A percentile compares a stretch with the other conserved stretches of the same genome.
phyloP scores from a whole-genome alignment of 139 green algal species.

The Volvox africanus region DNA sequence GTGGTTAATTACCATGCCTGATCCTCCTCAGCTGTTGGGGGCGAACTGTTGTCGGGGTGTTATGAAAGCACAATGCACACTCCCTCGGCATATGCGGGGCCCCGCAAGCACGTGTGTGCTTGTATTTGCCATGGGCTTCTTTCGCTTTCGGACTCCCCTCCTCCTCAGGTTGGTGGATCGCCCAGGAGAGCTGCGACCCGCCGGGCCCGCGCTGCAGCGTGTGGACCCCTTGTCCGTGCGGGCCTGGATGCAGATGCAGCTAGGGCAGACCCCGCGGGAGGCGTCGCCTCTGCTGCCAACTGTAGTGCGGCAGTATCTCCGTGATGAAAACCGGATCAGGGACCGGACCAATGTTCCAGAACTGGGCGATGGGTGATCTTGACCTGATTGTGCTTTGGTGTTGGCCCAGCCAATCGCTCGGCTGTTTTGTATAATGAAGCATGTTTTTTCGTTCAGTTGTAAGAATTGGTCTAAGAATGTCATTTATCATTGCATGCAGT shows the following conservation, averaged over 20 bases:
- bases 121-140: not conserved
- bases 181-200: conserved; percentile 85
- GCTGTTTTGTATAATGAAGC: no score
- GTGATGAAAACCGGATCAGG: conserved; percentile 23
- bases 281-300: conserved; percentile 56
- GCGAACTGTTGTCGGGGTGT: no score
- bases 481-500: no score
- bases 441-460: no score
- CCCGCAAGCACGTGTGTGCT: no score
- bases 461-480: no score
- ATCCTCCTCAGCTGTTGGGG: no score
- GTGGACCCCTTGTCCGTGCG: conserved; percentile 44
- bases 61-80: no score
- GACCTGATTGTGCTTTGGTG: not conserved
- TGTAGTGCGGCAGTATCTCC: conserved; percentile 59
- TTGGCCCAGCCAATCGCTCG: no score
- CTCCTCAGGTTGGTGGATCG: conserved; percentile 85
- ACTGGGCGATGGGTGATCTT: not conserved
- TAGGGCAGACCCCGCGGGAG: not conserved
- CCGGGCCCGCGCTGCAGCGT: conserved; percentile 53
- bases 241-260: conserved; percentile 38
- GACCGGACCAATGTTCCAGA: not conserved
- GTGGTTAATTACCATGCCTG: no score
- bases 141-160: not conserved
- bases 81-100: no score